phyloP scores from a whole-genome alignment of 1,284 basidiomycete genomes.

The Ustilago bromivora region DNA sequence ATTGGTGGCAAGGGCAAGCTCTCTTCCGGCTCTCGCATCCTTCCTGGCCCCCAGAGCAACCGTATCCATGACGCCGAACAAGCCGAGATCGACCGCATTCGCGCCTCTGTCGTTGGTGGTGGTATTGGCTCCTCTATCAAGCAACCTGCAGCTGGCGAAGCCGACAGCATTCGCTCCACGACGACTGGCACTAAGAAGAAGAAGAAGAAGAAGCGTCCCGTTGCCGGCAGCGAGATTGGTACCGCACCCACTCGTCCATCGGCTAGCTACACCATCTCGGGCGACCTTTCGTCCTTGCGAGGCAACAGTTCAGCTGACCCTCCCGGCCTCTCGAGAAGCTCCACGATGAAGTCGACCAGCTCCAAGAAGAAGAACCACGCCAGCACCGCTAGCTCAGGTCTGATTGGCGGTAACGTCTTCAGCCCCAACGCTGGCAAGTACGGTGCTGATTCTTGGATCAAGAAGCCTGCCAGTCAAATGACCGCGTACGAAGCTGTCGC shows the following conservation, averaged over 20 bases:
- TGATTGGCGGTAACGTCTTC: conserved; percentile 45
- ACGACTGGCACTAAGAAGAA: conserved; percentile 54
- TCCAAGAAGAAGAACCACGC: conserved; percentile 61
- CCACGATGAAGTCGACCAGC: conserved; percentile 41
- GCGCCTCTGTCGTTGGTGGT: conserved; percentile 59
- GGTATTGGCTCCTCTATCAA: conserved; percentile 43
- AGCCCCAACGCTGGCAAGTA: conserved; percentile 53
- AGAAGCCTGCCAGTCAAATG: conserved; percentile 50
- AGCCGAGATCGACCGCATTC: conserved; percentile 53
- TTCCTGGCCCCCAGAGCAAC: conserved; percentile 59
- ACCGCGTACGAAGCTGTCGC: conserved; percentile 57
- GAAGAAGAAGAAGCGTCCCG: conserved; percentile 55
- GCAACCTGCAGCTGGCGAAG: conserved; percentile 18
- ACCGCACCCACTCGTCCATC: conserved; percentile 57
- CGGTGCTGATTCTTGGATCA: conserved; percentile 55
- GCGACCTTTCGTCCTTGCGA: conserved; percentile 48
- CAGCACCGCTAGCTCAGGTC: conserved; percentile 42
- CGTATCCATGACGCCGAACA: conserved; percentile 37
- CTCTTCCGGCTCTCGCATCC: conserved; percentile 45
- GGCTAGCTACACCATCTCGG: conserved; percentile 47
- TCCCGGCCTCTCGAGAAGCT: conserved; percentile 48
- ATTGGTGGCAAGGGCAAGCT: conserved; percentile 50
- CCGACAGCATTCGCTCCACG: conserved; percentile 39
- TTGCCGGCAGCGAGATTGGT: conserved; percentile 63
- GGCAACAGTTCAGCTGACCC: conserved; percentile 13